Percentiles rank a stretch among this genome's conserved stretches.
phyloP scores from a whole-genome alignment of 371 early-diverging fungal genomes.

The Apophysomyces ossiformis region DNA sequence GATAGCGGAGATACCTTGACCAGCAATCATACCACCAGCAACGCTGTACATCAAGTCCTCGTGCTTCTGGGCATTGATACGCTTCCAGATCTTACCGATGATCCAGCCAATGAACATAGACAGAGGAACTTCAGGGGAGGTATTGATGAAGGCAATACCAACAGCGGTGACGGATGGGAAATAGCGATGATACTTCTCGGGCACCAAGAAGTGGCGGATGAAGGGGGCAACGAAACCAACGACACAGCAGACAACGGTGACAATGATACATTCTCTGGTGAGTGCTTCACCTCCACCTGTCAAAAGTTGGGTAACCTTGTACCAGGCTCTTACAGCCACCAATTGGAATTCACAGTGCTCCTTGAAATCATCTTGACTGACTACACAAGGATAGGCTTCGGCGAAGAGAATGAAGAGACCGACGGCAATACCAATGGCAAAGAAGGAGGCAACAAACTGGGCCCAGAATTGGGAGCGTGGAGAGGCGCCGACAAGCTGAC shows the following conservation, averaged over 20 bases:
- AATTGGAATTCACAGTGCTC: slow-evolving; percentile 58
- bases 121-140: slow-evolving; percentile 57
- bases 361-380: slow-evolving; percentile 24
- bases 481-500: slow-evolving; percentile 61
- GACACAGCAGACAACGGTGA: slow-evolving; percentile 53
- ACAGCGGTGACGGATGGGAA: slow-evolving; percentile 70
- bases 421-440: slow-evolving; percentile 60
- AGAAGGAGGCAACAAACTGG: slow-evolving; percentile 64
- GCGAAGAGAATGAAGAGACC: slow-evolving; percentile 67
- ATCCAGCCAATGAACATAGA: slow-evolving; percentile 68
- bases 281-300: slow-evolving; percentile 55
- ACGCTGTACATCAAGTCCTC: slow-evolving; percentile 63
- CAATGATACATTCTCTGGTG: slow-evolving; percentile 47
- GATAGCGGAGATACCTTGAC: slow-evolving; percentile 75
- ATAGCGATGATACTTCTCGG: slow-evolving; percentile 55
- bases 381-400: slow-evolving; percentile 66
- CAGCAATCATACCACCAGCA: slow-evolving; percentile 76
- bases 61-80: slow-evolving; percentile 31
- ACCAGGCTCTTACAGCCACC: slow-evolving; percentile 72
- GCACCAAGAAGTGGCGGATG: slow-evolving; percentile 57
- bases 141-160: slow-evolving; percentile 74
- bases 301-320: slow-evolving; percentile 58
- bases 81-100: slow-evolving; percentile 61
- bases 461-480: slow-evolving; percentile 69
- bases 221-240: slow-evolving; percentile 54